A percentile compares a stretch with the other conserved stretches of the same genome.
phyloP scores from a whole-genome alignment of 495 filamentous ascomycete genomes.

The Jackrogersella minutella region DNA sequence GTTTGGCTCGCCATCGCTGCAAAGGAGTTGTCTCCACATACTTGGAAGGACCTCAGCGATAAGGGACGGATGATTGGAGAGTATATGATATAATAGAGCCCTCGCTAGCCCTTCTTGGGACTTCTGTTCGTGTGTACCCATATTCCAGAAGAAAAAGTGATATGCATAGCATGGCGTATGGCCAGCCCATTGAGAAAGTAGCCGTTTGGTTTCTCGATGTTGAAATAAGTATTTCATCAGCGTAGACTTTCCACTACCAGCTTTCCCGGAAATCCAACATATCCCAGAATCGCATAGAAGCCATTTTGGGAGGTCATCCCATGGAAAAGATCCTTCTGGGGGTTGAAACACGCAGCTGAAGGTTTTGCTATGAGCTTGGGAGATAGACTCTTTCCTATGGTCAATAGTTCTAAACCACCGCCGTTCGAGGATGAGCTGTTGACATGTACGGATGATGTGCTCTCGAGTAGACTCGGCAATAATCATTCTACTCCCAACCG shows the following conservation, averaged over 20 bases:
- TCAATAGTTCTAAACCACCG: slow-evolving; percentile 28
- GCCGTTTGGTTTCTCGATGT: not conserved
- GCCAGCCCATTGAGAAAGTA: slow-evolving; percentile 4
- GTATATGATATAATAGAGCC: slow-evolving; percentile 44
- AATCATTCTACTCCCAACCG: not conserved
- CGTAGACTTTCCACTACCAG: slow-evolving; percentile 38
- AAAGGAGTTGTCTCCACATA: slow-evolving; percentile 6
- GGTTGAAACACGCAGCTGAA: slow-evolving; percentile 29
- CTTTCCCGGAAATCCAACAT: slow-evolving; percentile 36
- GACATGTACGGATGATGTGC: not conserved
- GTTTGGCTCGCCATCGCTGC: not conserved
- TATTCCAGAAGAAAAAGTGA: slow-evolving; percentile 48
- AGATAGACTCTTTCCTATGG: slow-evolving; percentile 15
- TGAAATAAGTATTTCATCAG: slow-evolving; percentile 33
- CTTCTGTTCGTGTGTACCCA: slow-evolving; percentile 45
- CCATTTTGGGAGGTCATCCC: slow-evolving; percentile 39
- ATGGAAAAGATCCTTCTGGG: not conserved
- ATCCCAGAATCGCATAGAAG: slow-evolving; percentile 18
- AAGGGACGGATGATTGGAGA: slow-evolving; percentile 13
- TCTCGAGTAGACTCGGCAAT: not conserved
- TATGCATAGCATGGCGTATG: not conserved
- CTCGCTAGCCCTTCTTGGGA: slow-evolving; percentile 45
- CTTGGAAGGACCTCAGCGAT: slow-evolving; percentile 12
- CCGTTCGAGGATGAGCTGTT: slow-evolving; percentile 1
- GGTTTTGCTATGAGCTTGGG: slow-evolving; percentile 13